These are phyloP conservation scores for Plenodomus biglobosus DNA, from an alignment of 2,329 filamentous ascomycete species.

Conservation along the genomic window DNA sequence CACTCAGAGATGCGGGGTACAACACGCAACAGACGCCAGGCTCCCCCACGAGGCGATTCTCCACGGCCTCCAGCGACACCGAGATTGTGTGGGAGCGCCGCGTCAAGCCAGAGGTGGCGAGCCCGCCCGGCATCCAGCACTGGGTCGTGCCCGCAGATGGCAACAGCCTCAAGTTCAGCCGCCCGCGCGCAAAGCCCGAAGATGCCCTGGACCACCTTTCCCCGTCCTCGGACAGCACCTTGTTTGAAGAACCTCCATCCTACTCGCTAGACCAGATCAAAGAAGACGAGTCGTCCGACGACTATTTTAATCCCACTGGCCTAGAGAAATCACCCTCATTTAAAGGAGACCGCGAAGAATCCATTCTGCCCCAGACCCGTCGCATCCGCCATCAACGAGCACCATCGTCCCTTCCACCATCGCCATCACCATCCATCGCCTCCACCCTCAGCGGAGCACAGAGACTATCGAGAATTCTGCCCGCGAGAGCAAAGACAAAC, in stretches of 20 bases:
- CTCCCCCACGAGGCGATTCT: slow-evolving; percentile 18
- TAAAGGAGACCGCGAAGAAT: slow-evolving; percentile 12
- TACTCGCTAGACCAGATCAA: slow-evolving; percentile 22
- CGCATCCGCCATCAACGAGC: slow-evolving; percentile 19
- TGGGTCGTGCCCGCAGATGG: slow-evolving; percentile 14
- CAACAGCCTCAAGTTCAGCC: slow-evolving; percentile 19
- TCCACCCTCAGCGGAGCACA: slow-evolving; percentile 14
- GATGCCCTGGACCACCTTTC: slow-evolving; percentile 16
- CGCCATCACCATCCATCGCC: slow-evolving; percentile 8
- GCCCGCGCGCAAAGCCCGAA: slow-evolving; percentile 12
- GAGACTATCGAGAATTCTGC: slow-evolving; percentile 11
- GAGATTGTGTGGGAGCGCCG: slow-evolving; percentile 12
- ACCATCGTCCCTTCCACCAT: slow-evolving; percentile 9
- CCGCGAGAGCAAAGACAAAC: slow-evolving; percentile 21
- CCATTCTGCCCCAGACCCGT: slow-evolving; percentile 9
- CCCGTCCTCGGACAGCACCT: slow-evolving; percentile 18
- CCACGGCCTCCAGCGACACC: slow-evolving; percentile 15
- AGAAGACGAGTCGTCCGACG: slow-evolving; percentile 10
- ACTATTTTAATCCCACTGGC: slow-evolving; percentile 15
- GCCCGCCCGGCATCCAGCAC: slow-evolving; percentile 12
- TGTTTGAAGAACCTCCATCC: slow-evolving; percentile 22
- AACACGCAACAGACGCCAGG: slow-evolving; percentile 16
- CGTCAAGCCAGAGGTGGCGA: slow-evolving; percentile 11
- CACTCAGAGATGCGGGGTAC: slow-evolving; percentile 22
- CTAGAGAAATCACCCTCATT: slow-evolving; percentile 11